Percentiles rank a stretch among this genome's conserved stretches.
phyloP scores from a whole-genome alignment of 768 basidiomycete genomes.

The Naganishia antarctica region DNA sequence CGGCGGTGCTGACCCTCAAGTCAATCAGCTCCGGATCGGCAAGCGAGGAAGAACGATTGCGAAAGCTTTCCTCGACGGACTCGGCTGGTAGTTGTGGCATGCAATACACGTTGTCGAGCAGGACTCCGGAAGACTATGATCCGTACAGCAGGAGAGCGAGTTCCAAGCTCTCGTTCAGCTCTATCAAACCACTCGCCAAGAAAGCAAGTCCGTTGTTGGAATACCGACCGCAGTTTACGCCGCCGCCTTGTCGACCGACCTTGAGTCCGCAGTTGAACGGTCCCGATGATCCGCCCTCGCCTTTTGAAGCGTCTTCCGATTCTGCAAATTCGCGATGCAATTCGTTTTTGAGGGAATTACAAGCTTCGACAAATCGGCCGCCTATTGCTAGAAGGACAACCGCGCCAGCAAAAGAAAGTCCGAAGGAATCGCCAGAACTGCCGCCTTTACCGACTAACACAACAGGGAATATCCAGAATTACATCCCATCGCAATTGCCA shows the following conservation, averaged over 20 bases:
- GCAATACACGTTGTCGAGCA: neutral
- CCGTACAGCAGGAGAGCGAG: slow-evolving; percentile 3
- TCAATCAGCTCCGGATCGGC: neutral
- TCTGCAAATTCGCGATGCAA: slow-evolving; percentile 13
- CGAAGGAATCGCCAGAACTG: neutral
- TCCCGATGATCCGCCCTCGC: slow-evolving; percentile 11
- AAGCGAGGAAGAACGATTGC: neutral
- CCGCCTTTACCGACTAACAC: slow-evolving; percentile 15
- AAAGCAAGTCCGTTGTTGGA: slow-evolving; percentile 9
- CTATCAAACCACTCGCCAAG: neutral
- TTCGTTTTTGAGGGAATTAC: slow-evolving; percentile 13
- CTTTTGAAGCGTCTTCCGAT: slow-evolving; percentile 17
- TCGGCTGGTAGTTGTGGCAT: neutral
- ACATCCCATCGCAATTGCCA: neutral
- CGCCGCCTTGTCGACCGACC: slow-evolving; percentile 7
- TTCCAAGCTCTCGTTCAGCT: slow-evolving; percentile 10
- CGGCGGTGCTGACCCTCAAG: slow-evolving; percentile 1
- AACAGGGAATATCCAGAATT: neutral
- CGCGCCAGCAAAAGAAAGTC: slow-evolving; percentile 18
- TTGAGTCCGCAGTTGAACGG: slow-evolving; percentile 15
- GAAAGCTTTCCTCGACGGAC: slow-evolving; percentile 5
- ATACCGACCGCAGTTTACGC: slow-evolving; percentile 14
- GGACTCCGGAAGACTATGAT: neutral
- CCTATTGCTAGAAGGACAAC: slow-evolving; percentile 21
- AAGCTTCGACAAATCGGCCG: slow-evolving; percentile 16